Evolutionary conservation across 139 green algal species (phyloP).

Genomic region (Nannochloris sp.): DNA sequence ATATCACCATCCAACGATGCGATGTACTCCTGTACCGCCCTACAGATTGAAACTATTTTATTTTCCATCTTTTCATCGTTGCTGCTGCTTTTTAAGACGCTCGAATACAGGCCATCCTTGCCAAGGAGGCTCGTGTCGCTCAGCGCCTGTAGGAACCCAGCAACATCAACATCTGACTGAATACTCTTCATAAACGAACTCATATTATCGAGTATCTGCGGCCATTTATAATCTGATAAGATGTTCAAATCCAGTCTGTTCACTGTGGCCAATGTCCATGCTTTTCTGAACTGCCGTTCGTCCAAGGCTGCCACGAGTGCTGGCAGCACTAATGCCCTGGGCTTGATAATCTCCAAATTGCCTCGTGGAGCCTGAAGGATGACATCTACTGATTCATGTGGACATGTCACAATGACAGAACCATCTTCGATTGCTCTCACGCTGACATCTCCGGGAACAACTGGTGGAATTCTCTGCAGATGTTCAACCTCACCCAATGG

Average conservation of each 20-base stretch:
- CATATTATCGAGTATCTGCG: conserved; percentile 44
- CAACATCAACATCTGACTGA: conserved; percentile 45
- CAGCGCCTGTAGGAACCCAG: conserved; percentile 71
- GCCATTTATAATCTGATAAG: conserved; percentile 84
- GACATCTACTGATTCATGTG: conserved; percentile 16
- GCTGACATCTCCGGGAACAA: conserved; percentile 20
- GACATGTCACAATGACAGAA: conserved; percentile 40
- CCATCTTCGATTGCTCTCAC: conserved; percentile 61
- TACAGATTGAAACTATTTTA: neutral
- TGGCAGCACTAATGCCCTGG: conserved; percentile 71
- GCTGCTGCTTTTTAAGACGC: conserved; percentile 5
- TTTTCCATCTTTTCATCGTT: neutral
- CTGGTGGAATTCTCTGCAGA: neutral
- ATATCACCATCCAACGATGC: neutral
- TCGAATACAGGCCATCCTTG: conserved; percentile 54
- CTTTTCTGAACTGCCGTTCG: conserved; percentile 20
- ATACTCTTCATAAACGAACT: conserved; percentile 43
- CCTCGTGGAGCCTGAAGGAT: conserved; percentile 84
- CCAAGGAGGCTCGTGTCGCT: conserved; percentile 12
- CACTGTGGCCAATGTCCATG: conserved; percentile 46
- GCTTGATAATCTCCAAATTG: conserved; percentile 83
- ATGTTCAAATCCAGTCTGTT: conserved; percentile 87
- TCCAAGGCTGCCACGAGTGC: conserved; percentile 45
- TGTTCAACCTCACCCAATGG: conserved; percentile 16
- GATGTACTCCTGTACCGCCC: neutral